Conservation (phyloP, 345 rosid species). For the Gossypium herbaceum region DNA sequence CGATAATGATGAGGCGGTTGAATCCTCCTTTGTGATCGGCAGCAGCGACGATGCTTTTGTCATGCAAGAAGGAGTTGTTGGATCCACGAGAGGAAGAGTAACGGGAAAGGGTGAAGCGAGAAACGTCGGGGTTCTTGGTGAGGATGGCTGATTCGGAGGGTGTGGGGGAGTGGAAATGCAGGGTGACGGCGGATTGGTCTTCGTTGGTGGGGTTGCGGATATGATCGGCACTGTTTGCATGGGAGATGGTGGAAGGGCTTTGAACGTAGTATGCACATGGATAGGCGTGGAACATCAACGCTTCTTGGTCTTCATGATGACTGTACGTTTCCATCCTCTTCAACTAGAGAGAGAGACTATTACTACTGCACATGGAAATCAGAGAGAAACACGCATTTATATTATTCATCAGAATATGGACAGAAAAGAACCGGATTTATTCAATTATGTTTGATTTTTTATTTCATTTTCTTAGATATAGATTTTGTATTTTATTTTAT, state of each 20-base stretch:
- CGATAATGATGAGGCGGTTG: conserved; percentile 45
- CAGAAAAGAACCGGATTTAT: neutral
- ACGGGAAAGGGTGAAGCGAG: conserved; percentile 38
- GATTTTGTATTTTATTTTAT: no score
- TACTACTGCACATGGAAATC: neutral
- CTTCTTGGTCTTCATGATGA: conserved; percentile 44
- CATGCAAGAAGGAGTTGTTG: conserved; percentile 37
- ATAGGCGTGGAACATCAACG: conserved; percentile 28
- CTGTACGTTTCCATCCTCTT: conserved; percentile 22
- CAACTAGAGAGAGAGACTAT: neutral
- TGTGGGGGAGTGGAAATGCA: conserved; percentile 34
- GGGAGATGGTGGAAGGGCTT: conserved; percentile 69
- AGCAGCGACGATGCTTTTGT: conserved; percentile 23
- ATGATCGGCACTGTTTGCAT: conserved; percentile 34
- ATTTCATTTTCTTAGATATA: no score
- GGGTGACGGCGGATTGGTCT: conserved; percentile 25
- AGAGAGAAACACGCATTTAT: conserved; percentile 2
- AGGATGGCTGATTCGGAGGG: conserved; percentile 30
- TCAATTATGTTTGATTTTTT: neutral
- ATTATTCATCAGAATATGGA: neutral
- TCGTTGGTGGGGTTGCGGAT: conserved; percentile 15
- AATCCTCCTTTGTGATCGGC: conserved; percentile 18
- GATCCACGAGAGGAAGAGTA: conserved; percentile 55
- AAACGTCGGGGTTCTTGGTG: conserved; percentile 22
- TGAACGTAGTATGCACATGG: conserved; percentile 64